Evolutionary conservation across 495 filamentous ascomycete species (phyloP).

Genomic region (Saxophila tyrrhenica): DNA sequence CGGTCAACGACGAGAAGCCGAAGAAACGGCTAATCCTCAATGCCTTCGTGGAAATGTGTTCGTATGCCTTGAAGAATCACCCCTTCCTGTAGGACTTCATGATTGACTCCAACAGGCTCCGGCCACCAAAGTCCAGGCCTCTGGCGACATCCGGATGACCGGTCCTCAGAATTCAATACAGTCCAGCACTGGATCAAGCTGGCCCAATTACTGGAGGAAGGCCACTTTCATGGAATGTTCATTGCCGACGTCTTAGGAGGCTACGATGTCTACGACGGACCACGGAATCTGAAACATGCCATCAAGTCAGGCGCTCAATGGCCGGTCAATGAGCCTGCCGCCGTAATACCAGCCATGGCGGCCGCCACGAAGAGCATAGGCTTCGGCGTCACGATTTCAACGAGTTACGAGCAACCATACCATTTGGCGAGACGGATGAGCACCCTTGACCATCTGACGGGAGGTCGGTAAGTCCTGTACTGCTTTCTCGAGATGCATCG

Average conservation of each 20-base stretch:
- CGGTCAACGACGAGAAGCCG: neutral
- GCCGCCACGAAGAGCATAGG: constrained; percentile 55
- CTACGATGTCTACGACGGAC: constrained; percentile 17
- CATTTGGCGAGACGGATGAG: constrained; percentile 54
- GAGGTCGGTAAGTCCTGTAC: constrained; percentile 41
- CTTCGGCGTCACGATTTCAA: constrained; percentile 54
- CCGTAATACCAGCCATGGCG: constrained; percentile 22
- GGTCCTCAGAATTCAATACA: constrained; percentile 43
- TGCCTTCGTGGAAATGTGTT: constrained; percentile 42
- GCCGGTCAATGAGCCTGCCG: constrained; percentile 15
- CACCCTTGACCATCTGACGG: constrained; percentile 56
- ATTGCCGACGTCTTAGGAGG: constrained; percentile 42
- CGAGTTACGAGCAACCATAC: constrained; percentile 60
- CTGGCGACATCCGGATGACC: constrained; percentile 43
- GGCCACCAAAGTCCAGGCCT: constrained; percentile 45
- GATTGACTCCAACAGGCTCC: constrained; percentile 41
- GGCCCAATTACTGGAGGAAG: constrained; percentile 38
- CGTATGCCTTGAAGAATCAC: neutral
- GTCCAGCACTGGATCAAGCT: constrained; percentile 41
- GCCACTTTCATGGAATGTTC: constrained; percentile 48
- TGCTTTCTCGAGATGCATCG: neutral
- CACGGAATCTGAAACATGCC: constrained; percentile 5
- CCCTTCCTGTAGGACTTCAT: no score
- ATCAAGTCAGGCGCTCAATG: constrained; percentile 17
- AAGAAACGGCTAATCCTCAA: constrained; percentile 46